A percentile compares a stretch with the other conserved stretches of the same genome.
phyloP scores from a whole-genome alignment of 2,329 filamentous ascomycete species.

The Colletotrichum tanaceti region DNA sequence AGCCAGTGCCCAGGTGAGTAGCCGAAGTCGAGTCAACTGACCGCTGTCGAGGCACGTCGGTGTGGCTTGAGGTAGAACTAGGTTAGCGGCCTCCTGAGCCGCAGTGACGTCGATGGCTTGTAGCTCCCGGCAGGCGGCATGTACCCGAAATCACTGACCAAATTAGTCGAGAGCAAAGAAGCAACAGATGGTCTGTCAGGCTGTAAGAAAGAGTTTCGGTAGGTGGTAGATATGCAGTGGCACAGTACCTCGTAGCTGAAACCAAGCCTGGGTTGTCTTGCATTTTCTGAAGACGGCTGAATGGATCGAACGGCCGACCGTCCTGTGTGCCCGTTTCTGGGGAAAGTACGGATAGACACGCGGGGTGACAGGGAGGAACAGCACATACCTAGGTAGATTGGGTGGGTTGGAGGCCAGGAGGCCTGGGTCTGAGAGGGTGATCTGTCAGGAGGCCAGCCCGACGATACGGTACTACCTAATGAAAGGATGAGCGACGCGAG shows the following conservation, averaged over 20 bases:
- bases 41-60: slow-evolving; percentile 14
- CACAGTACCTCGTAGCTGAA: too few relatives aligned
- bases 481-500: slow-evolving; percentile 35
- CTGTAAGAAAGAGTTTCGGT: background rate
- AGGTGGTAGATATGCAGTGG: too few relatives aligned
- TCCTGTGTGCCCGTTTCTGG: slow-evolving; percentile 26
- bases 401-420: slow-evolving; percentile 8
- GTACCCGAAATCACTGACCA: slow-evolving; percentile 2
- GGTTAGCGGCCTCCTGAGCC: slow-evolving; percentile 18
- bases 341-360: slow-evolving; percentile 7
- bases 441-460: slow-evolving; percentile 12
- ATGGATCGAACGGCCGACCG: background rate
- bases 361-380: slow-evolving; percentile 5
- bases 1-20: slow-evolving; percentile 21
- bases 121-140: slow-evolving; percentile 21
- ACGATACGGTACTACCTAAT: slow-evolving; percentile 22
- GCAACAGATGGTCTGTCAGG: background rate
- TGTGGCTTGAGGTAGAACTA: slow-evolving; percentile 27
- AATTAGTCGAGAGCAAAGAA: slow-evolving; percentile 10
- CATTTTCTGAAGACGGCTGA: slow-evolving; percentile 9
- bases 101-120: slow-evolving; percentile 39
- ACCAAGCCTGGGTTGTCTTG: slow-evolving; percentile 18
- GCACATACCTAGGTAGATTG: background rate
- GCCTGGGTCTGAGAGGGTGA: slow-evolving; percentile 8
- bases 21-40: slow-evolving; percentile 25